A percentile compares a stretch with the other conserved stretches of the same genome.
Evolutionary conservation across 208 protist species (phyloP).

Genomic region (Wallacemonas sp.): DNA sequence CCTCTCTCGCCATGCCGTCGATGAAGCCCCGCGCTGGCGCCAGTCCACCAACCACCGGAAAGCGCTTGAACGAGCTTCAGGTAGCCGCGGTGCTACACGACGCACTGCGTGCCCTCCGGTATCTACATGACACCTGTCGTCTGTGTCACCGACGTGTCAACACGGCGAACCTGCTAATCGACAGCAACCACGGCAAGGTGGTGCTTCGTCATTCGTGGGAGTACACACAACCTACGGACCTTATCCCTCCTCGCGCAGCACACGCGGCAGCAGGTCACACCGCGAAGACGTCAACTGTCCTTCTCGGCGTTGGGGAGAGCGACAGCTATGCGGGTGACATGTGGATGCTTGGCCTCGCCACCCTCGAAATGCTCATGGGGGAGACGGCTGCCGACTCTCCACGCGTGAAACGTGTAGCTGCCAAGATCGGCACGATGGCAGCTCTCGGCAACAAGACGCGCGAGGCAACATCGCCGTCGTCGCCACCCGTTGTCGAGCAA

Average conservation of each 20-base stretch:
- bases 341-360: slow-evolving; percentile 54
- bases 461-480: too few species aligned
- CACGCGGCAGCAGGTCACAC: too few species aligned
- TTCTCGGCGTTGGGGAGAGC: slow-evolving; percentile 47
- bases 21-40: too few species aligned
- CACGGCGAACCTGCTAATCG: slow-evolving; percentile 55
- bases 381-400: not conserved
- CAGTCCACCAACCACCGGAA: not conserved
- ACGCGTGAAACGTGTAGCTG: not conserved
- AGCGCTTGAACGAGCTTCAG: slow-evolving; percentile 39
- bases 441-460: not conserved
- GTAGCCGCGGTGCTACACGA: slow-evolving; percentile 56
- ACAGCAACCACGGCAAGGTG: slow-evolving; percentile 16
- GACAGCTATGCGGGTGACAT: slow-evolving; percentile 24
- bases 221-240: slow-evolving; percentile 35
- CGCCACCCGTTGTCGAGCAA: too few species aligned
- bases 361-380: slow-evolving; percentile 41
- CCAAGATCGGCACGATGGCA: not conserved
- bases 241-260: too few species aligned
- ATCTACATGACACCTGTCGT: slow-evolving; percentile 60
- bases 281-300: too few species aligned
- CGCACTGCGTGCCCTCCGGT: slow-evolving; percentile 52
- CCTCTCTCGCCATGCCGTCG: too few species aligned
- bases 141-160: slow-evolving; percentile 66
- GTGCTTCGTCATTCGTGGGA: slow-evolving; percentile 70